Conservation (phyloP, 371 early-diverging fungal species). For the Mucor piriformis region DNA sequence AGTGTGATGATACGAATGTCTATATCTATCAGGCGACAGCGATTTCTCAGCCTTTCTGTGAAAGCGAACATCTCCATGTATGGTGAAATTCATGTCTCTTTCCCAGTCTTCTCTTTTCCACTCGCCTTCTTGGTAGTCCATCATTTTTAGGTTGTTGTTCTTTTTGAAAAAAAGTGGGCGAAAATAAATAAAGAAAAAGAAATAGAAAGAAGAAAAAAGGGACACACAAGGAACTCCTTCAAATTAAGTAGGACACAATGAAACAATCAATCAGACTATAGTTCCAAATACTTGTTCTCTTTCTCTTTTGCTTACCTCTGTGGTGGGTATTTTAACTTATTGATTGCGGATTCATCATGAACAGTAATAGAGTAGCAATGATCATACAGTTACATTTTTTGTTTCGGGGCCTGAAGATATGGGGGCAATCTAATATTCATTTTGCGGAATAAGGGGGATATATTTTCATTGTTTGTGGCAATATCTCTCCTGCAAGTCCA, state of each 20-base stretch:
- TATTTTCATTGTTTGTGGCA: not conserved
- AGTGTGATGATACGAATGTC: not conserved
- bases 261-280: constrained; percentile 9
- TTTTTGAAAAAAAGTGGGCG: not conserved
- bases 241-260: not conserved
- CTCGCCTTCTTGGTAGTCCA: constrained; percentile 13
- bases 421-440: not conserved
- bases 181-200: constrained; percentile 10
- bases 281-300: not conserved
- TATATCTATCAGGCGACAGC: constrained; percentile 28
- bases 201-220: constrained; percentile 7
- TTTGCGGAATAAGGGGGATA: not conserved
- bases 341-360: too few species aligned
- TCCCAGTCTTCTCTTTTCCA: constrained; percentile 20
- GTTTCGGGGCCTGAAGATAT: too few species aligned
- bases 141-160: not conserved
- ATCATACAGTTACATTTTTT: too few species aligned
- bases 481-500: not conserved
- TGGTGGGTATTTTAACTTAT: too few species aligned
- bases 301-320: too few species aligned
- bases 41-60: constrained; percentile 13
- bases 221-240: not conserved
- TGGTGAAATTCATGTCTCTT: constrained; percentile 14
- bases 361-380: too few species aligned
- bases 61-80: constrained; percentile 3